These are phyloP conservation scores for Penicillium glabrum DNA, from an alignment of 2,329 filamentous ascomycete genomes.

Conservation along the genomic window DNA sequence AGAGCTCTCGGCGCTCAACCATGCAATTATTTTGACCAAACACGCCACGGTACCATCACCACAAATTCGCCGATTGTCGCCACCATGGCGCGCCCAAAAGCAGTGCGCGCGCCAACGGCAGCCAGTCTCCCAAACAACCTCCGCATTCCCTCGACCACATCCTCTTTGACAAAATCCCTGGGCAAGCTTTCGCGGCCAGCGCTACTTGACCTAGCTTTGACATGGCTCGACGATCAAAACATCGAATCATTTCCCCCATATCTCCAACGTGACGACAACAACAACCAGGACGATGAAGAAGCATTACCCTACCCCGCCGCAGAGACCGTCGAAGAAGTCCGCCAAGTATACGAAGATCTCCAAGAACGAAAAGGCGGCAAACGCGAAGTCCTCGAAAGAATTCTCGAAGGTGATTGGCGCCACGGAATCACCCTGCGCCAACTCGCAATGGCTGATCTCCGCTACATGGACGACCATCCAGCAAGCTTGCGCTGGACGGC, in stretches of 20 bases:
- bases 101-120: slow-evolving; percentile 62
- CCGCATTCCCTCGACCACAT: slow-evolving; percentile 65
- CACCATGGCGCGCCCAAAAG: slow-evolving; percentile 33
- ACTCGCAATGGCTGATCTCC: slow-evolving; percentile 56
- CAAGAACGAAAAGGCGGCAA: slow-evolving; percentile 55
- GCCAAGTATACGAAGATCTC: slow-evolving; percentile 62
- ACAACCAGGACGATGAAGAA: slow-evolving; percentile 57
- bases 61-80: background rate
- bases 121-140: slow-evolving; percentile 70
- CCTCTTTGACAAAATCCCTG: slow-evolving; percentile 65
- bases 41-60: background rate
- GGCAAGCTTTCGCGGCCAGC: slow-evolving; percentile 69
- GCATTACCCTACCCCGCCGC: slow-evolving; percentile 70
- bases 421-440: slow-evolving; percentile 56
- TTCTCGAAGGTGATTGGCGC: slow-evolving; percentile 59
- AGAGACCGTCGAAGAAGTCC: slow-evolving; percentile 64
- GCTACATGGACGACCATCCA: slow-evolving; percentile 55
- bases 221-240: slow-evolving; percentile 73
- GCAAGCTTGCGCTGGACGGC: slow-evolving; percentile 55
- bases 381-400: slow-evolving; percentile 56
- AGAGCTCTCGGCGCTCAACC: background rate
- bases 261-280: slow-evolving; percentile 51
- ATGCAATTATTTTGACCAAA: slow-evolving; percentile 1
- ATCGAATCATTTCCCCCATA: slow-evolving; percentile 60
- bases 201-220: slow-evolving; percentile 68